phyloP scores from a whole-genome alignment of 306 rosid species.

The Corylus heterophylla region DNA sequence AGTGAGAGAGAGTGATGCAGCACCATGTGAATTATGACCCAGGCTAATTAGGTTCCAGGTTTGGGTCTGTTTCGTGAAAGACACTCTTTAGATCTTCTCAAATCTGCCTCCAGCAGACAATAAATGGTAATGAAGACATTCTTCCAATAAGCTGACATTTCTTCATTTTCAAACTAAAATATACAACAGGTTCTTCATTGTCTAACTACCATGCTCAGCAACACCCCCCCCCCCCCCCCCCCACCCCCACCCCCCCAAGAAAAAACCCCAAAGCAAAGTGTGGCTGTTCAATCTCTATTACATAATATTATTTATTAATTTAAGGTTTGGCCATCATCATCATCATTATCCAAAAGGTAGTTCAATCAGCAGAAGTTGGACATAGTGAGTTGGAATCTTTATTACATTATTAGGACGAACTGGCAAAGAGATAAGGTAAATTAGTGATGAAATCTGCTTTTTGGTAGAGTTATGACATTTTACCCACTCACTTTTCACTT shows the following conservation, averaged over 20 bases:
- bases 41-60: not conserved
- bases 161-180: not conserved
- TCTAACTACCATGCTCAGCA: not conserved
- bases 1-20: not conserved
- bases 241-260: too few relatives aligned
- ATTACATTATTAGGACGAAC: not conserved
- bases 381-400: not conserved
- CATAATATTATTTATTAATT: not conserved
- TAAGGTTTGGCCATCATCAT: not conserved
- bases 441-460: not conserved
- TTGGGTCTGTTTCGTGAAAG: not conserved
- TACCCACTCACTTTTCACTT: not conserved
- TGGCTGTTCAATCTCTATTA: not conserved
- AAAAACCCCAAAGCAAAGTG: not conserved
- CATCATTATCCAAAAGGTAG: conserved; percentile 4
- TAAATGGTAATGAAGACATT: not conserved
- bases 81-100: not conserved
- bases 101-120: not conserved
- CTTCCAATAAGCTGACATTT: not conserved
- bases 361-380: not conserved
- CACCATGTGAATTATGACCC: not conserved
- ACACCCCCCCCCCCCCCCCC: not conserved
- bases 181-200: not conserved
- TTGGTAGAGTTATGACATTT: not conserved
- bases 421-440: not conserved